Percentiles rank a stretch among this genome's conserved stretches.
These are phyloP conservation scores for Mimosa bimucronata DNA, from an alignment of 306 rosid species.

Conservation along the genomic window DNA sequence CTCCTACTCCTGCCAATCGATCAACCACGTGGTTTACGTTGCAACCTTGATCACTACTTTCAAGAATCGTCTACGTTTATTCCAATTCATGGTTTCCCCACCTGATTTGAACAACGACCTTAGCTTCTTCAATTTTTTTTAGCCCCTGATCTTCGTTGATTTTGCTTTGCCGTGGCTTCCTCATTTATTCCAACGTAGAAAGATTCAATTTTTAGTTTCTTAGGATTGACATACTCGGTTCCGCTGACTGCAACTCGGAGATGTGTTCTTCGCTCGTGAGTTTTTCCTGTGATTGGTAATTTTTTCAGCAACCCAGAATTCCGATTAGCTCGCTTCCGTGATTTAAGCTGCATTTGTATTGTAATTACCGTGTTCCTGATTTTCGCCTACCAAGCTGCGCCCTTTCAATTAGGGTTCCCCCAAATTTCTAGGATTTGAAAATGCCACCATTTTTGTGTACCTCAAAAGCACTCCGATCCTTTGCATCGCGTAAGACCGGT, in stretches of 20 bases:
- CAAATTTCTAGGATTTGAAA: conserved; percentile 21
- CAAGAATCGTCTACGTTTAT: not conserved
- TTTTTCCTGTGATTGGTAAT: not conserved
- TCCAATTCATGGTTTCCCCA: not conserved
- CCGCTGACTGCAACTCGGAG: conserved; percentile 5
- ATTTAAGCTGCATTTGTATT: not conserved
- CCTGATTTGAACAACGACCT: not conserved
- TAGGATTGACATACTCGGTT: conserved; percentile 33
- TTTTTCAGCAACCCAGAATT: not conserved
- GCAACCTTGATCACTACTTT: not conserved
- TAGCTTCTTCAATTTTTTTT: not conserved
- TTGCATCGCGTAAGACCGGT: conserved; percentile 51
- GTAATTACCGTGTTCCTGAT: conserved; percentile 10
- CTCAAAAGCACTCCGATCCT: conserved; percentile 57
- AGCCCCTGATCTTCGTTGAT: not conserved
- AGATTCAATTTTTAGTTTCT: not conserved
- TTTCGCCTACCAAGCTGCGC: not conserved
- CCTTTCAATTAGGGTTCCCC: conserved; percentile 14
- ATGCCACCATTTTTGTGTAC: conserved; percentile 77
- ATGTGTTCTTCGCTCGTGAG: not conserved
- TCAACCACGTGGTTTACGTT: conserved; percentile 30
- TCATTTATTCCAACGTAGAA: not conserved
- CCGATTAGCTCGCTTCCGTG: not conserved
- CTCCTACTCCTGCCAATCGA: no score
- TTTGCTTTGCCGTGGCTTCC: not conserved